Evolutionary conservation across 331 rosid genomes (phyloP).

Genomic region (Dryas integrifolia): DNA sequence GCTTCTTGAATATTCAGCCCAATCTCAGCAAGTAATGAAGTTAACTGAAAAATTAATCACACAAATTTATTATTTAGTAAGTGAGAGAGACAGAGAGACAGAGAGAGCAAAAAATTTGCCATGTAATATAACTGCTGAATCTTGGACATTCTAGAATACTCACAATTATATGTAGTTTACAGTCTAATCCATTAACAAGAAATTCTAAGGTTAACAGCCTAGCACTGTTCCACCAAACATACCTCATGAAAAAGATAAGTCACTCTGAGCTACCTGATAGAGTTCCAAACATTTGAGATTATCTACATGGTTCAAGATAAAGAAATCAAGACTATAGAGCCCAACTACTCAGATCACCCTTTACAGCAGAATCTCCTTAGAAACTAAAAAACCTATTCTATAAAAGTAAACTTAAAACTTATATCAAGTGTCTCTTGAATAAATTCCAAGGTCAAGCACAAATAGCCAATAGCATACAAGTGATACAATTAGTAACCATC

Average conservation of each 20-base stretch:
- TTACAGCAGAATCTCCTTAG: background rate
- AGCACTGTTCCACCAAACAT: constrained; percentile 13
- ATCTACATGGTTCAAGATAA: background rate
- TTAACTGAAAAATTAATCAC: constrained; percentile 61
- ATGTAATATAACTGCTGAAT: constrained; percentile 15
- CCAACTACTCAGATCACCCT: background rate
- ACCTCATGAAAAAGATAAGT: background rate
- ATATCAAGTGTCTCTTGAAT: background rate
- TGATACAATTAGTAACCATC: background rate
- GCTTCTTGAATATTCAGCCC: constrained; percentile 99
- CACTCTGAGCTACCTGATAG: background rate
- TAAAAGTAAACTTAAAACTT: background rate
- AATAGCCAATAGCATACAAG: background rate
- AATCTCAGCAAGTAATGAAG: constrained; percentile 79
- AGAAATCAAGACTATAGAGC: background rate
- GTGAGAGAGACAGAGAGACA: constrained; percentile 17
- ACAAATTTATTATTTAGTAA: constrained; percentile 20
- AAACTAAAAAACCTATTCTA: background rate
- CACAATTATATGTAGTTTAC: constrained; percentile 8
- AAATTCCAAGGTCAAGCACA: background rate
- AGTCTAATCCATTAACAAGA: constrained; percentile 11
- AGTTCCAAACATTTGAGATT: background rate
- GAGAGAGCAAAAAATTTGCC: constrained; percentile 2
- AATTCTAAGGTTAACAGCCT: constrained; percentile 7
- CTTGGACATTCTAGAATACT: constrained; percentile 12